Conservation (phyloP, 129 eudicot genomes). For the Deinandra increscens region DNA sequence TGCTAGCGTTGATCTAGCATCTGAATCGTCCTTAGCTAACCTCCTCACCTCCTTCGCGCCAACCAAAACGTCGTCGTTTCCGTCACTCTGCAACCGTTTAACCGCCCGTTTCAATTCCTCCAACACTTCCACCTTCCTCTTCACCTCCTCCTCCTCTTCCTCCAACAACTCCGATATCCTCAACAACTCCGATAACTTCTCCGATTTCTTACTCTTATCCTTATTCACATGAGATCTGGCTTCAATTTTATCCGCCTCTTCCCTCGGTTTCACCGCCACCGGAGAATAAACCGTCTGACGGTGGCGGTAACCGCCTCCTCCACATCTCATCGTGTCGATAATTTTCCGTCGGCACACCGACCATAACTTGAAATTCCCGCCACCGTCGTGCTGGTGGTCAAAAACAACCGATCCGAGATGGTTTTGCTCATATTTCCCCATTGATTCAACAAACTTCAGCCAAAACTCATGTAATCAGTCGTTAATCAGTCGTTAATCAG, state of each 20-base stretch:
- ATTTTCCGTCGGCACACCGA: conserved; percentile 50
- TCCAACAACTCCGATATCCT: conserved; percentile 43
- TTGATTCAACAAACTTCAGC: neutral
- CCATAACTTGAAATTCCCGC: conserved; percentile 41
- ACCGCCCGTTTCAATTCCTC: conserved; percentile 66
- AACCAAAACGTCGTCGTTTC: conserved; percentile 41
- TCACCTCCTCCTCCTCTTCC: conserved; percentile 55
- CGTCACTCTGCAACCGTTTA: conserved; percentile 47
- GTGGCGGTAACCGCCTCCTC: conserved; percentile 48
- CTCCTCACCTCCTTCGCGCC: conserved; percentile 64
- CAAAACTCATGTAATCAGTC: neutral
- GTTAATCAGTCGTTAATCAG: neutral
- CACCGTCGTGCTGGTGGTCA: conserved; percentile 21
- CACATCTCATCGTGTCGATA: conserved; percentile 58
- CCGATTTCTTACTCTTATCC: conserved; percentile 36
- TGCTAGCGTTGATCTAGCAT: conserved; percentile 63
- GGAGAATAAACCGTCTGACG: conserved; percentile 15
- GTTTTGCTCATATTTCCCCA: conserved; percentile 45
- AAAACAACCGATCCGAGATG: conserved; percentile 46
- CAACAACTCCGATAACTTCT: conserved; percentile 69
- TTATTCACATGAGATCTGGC: conserved; percentile 27
- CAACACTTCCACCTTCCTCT: conserved; percentile 54
- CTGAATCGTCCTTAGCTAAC: conserved; percentile 57
- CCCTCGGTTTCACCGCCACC: conserved; percentile 10
- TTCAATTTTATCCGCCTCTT: neutral